Base-by-base conservation (phyloP, 2,329 filamentous ascomycete species). In the Colletotrichum lini region DNA sequence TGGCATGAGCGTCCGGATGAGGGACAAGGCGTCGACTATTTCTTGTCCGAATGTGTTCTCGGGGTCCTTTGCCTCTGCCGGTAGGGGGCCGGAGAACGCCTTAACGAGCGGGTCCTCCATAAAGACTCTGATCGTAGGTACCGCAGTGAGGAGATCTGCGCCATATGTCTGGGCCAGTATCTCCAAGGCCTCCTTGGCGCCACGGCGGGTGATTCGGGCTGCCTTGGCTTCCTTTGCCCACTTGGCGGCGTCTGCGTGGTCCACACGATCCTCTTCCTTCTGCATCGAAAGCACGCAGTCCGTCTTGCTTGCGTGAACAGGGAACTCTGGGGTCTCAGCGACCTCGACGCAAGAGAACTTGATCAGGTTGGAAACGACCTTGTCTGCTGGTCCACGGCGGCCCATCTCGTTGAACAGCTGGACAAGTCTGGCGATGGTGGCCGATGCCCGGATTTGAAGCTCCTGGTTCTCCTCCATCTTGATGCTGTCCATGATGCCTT, bases 331-430 rank as follows among this genome's bases (percentile, higher is more conserved):
- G 0, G 97, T 99, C 81, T 99, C 97, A 0, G 96, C 96, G 1
- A 97, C 97, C 79, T 99, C 96, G 77, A 98, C 94, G 78, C 96
- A 99, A 74, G 95, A 98, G 82, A 98, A 99, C 79, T 98, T 98
- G 83, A 97, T 94, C 63, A 99, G 83, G 78, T 99, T 99, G 57
- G 94, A 92, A 38, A 98, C 95, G 16, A 99, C 93, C 83, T 99
- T 99, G 80, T 98, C 95, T 18, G 96, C 95, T 15, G 97, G 94
- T 18, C 92, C 94, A 67, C 92, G 89, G 73, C 96, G 93, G 49
- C 94, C 93, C 66, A 91, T 90, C 52, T 91, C 89, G 4, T 94
- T 95, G 77, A 98, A 96, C 26, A 96, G 87, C 74, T 94, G 91
- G n/a, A 99, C 92, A 23, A 98, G 90, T 49, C 89, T 89, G 7